These are phyloP conservation scores for Starmerella stigmatis DNA, from an alignment of 805 yeast genomes.

Conservation along the genomic window DNA sequence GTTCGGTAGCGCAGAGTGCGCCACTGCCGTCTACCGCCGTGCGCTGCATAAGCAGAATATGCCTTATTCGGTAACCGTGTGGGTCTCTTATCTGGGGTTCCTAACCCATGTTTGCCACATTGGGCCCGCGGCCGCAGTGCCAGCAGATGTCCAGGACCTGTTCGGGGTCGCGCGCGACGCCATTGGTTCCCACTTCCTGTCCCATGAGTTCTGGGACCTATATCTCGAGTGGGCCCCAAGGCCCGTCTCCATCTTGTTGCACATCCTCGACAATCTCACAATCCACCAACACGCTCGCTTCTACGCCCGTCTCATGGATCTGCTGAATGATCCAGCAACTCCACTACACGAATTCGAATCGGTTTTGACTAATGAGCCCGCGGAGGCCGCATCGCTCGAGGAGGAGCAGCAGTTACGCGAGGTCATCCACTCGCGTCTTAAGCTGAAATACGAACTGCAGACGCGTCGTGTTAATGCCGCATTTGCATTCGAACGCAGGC, in stretches of 20 bases:
- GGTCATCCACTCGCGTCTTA: slow-evolving; percentile 14
- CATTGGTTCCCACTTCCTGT: slow-evolving; percentile 62
- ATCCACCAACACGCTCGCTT: slow-evolving; percentile 79
- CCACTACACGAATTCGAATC: background rate
- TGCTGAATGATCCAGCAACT: background rate
- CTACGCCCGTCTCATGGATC: slow-evolving; percentile 37
- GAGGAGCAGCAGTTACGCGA: slow-evolving; percentile 10
- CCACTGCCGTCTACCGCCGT: slow-evolving; percentile 29
- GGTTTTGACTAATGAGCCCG: slow-evolving; percentile 3
- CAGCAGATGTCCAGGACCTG: slow-evolving; percentile 19
- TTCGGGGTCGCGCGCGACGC: slow-evolving; percentile 41
- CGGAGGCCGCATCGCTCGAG: background rate
- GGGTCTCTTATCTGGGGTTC: slow-evolving; percentile 34
- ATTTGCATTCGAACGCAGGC: slow-evolving; percentile 63
- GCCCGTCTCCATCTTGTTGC: slow-evolving; percentile 34
- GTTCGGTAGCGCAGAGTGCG: slow-evolving; percentile 27
- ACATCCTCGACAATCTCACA: slow-evolving; percentile 30
- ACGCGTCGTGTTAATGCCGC: slow-evolving; percentile 40
- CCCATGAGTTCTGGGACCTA: slow-evolving; percentile 77
- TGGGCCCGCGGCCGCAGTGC: background rate
- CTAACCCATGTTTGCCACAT: slow-evolving; percentile 23
- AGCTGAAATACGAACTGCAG: slow-evolving; percentile 18
- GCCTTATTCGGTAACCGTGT: slow-evolving; percentile 30
- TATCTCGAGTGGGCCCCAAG: slow-evolving; percentile 50
- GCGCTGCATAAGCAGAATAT: slow-evolving; percentile 28